phyloP scores from a whole-genome alignment of 495 filamentous ascomycete species.

The Daldinia bambusicola region DNA sequence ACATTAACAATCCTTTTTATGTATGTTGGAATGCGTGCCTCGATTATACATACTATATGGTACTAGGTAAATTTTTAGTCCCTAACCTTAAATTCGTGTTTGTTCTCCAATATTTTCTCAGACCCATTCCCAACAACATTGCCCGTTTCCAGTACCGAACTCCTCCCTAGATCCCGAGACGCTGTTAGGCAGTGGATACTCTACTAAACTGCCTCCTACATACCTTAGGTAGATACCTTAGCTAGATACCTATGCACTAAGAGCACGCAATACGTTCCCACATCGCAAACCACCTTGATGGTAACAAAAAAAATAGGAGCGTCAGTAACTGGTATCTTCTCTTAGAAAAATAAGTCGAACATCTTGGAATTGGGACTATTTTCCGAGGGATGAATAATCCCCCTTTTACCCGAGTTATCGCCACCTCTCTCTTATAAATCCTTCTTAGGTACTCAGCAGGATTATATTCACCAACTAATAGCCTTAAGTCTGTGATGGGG shows the following conservation, averaged over 20 bases:
- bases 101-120: conserved; percentile 15
- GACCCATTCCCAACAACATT: conserved; percentile 12
- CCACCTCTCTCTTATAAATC: neutral
- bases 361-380: too few species aligned
- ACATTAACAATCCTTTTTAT: conserved; percentile 11
- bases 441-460: conserved; percentile 1
- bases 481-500: neutral
- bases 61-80: too few species aligned
- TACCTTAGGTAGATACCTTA: too few species aligned
- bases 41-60: neutral
- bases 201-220: too few species aligned
- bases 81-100: conserved; percentile 1
- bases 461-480: neutral
- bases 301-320: neutral
- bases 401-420: neutral
- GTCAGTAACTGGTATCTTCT: neutral
- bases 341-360: too few species aligned
- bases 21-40: conserved; percentile 22
- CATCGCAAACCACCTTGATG: neutral
- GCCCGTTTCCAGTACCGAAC: conserved; percentile 7
- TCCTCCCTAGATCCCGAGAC: neutral
- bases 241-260: too few species aligned
- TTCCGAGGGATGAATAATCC: neutral
- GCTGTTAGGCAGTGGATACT: neutral
- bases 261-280: conserved; percentile 4